Percentiles rank a stretch among this genome's conserved stretches.
phyloP scores from a whole-genome alignment of 1,139 yeast genomes.

The Geotrichum restrictum region DNA sequence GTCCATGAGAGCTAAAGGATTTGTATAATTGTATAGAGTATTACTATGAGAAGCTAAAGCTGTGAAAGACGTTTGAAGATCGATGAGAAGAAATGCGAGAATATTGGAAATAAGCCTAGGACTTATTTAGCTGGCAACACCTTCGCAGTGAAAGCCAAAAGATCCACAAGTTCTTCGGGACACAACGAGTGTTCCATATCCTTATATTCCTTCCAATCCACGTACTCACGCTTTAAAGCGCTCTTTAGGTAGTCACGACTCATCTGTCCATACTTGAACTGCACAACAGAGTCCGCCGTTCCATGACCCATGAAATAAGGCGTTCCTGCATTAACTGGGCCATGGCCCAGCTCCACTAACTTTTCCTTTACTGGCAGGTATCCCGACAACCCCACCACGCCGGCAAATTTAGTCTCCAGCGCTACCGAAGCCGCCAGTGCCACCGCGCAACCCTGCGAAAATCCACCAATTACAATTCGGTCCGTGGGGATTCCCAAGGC shows the following conservation, averaged over 20 bases:
- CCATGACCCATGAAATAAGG: conserved; percentile 93
- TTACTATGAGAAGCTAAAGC: too few relatives aligned
- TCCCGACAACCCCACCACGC: conserved; percentile 74
- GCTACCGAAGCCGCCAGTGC: conserved; percentile 49
- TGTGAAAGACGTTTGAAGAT: too few relatives aligned
- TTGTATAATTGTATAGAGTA: too few relatives aligned
- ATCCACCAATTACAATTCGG: conserved; percentile 82
- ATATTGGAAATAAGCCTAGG: too few relatives aligned
- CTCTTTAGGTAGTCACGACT: conserved; percentile 40
- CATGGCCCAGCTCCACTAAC: conserved; percentile 25
- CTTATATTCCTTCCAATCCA: conserved; percentile 55
- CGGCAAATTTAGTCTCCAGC: conserved; percentile 65
- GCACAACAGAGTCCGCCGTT: conserved; percentile 63
- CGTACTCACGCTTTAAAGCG: conserved; percentile 53
- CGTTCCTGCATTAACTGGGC: conserved; percentile 51
- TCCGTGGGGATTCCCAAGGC: conserved; percentile 62
- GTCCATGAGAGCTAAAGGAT: too few relatives aligned
- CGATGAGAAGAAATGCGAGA: too few relatives aligned
- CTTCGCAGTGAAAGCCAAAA: conserved; percentile 49
- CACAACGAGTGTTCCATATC: conserved; percentile 66
- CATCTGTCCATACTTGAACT: conserved; percentile 46
- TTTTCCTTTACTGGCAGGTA: conserved; percentile 56
- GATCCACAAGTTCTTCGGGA: conserved; percentile 62
- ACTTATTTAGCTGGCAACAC: conserved; percentile 32
- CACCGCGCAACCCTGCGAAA: conserved; percentile 89